Evolutionary conservation across 2,329 filamentous ascomycete species (phyloP), one percentile per base, ranked within the genome.

Genomic region (Fusarium brachygibbosum): DNA sequence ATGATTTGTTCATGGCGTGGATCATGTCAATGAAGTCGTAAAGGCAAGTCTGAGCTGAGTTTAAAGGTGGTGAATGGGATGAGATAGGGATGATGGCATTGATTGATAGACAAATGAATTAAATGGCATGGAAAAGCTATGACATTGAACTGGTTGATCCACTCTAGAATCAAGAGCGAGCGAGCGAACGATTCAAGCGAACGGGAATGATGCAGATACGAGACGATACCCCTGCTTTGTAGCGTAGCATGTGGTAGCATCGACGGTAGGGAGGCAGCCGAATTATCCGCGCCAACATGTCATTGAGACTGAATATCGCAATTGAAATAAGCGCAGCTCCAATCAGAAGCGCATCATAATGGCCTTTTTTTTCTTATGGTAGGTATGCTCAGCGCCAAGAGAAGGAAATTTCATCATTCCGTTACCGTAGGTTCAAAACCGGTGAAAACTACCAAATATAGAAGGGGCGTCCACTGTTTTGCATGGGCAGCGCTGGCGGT

Each of bases 31-130:
- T 87, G 85, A 87, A 76, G 85, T 81, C 70, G 79, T 85, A 86
- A 89, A 89, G 87, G 87, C 87, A 89, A 88, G 85, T 88, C 86
- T 89, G 87, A 89, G 87, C 85, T 38, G 23, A 51, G 48, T 51
- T 50, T 4, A 25, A 25, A 28, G n/a, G 46, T 25, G 21, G 13
- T 2, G 11, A 16, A n/a, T 35, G 70, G 73, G 37, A 19, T 29
- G 32, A 21, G 46, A 45, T 46, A 21, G 38, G 23, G 32, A 51
- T 56, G 38, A 42, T 37, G 23, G 38, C 40, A 41, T 45, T 19
- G 55, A 62, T 46, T 40, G 45, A 62, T 62, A 45, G 25, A 62
- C 45, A 37, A 11, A 38, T n/a, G 44, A 38, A 48, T 57, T n/a
- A 19, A 50, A 66, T 62, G 42, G 52, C 66, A 66, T 69, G 42